Conservation (phyloP, 345 rosid species). For the Barbarea vulgaris region DNA sequence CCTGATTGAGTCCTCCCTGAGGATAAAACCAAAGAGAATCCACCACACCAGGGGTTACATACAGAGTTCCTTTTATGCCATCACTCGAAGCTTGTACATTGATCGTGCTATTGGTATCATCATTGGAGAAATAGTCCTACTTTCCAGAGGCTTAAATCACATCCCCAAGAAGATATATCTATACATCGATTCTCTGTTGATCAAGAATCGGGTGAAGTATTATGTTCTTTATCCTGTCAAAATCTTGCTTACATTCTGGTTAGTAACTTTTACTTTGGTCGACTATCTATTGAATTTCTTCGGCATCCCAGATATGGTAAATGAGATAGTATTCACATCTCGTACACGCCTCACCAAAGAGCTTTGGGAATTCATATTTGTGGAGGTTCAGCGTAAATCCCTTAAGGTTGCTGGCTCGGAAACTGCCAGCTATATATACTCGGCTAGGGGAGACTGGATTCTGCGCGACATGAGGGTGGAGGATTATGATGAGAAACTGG, state of each 20-base stretch:
- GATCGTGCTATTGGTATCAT: neutral
- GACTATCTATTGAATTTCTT: slow-evolving; percentile 4
- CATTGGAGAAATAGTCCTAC: neutral
- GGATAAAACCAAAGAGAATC: slow-evolving; percentile 31
- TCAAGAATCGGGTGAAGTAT: neutral
- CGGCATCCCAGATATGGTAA: slow-evolving; percentile 35
- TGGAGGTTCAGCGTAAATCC: slow-evolving; percentile 40
- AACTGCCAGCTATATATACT: slow-evolving; percentile 40
- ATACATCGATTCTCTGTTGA: neutral
- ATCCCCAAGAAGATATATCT: neutral
- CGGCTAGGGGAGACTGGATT: slow-evolving; percentile 54
- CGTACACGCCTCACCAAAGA: slow-evolving; percentile 41
- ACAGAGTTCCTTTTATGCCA: neutral
- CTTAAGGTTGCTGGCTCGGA: slow-evolving; percentile 34
- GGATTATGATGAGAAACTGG: neutral
- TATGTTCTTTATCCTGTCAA: neutral
- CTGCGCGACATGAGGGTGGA: slow-evolving; percentile 5
- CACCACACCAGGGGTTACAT: slow-evolving; percentile 24
- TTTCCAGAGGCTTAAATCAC: neutral
- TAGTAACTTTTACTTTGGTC: neutral
- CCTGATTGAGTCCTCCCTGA: slow-evolving; percentile 50
- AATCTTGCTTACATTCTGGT: neutral
- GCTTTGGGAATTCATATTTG: slow-evolving; percentile 51
- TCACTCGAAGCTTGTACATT: neutral
- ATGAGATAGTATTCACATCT: slow-evolving; percentile 36